A percentile compares a stretch with the other conserved stretches of the same genome.
Evolutionary conservation across 768 basidiomycete species (phyloP).

Genomic region (Auricularia sp.): DNA sequence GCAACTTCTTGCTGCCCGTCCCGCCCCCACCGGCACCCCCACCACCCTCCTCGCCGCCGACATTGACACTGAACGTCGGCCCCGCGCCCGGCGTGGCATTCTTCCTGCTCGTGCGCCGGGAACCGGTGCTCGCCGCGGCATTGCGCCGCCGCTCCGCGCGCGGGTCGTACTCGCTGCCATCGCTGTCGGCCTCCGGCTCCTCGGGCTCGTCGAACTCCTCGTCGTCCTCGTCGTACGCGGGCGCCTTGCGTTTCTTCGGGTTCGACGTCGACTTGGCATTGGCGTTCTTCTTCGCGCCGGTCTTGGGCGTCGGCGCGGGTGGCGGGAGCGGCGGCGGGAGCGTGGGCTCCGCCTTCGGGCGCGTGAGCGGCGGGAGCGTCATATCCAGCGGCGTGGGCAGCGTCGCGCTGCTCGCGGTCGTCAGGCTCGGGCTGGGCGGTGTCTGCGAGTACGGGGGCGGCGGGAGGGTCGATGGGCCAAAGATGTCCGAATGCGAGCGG

Average conservation of each 20-base stretch:
- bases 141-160: not conserved
- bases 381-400: no score
- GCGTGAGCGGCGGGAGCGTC: not conserved
- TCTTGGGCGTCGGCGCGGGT: not conserved
- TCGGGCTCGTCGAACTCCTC: not conserved
- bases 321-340: not conserved
- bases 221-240: not conserved
- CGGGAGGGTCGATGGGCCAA: no score
- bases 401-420: no score
- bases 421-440: no score
- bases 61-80: no score
- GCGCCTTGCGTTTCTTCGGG: not conserved
- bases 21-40: no score
- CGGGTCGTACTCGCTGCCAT: not conserved
- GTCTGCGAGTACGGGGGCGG: no score
- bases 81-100: no score
- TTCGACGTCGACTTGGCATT: not conserved
- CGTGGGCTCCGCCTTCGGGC: not conserved
- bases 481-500: no score
- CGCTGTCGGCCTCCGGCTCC: not conserved
- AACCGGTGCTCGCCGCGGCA: not conserved
- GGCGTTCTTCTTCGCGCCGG: not conserved
- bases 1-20: not conserved
- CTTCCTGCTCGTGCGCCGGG: not conserved
- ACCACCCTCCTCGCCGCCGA: no score